Percentiles rank a stretch among this genome's conserved stretches.
Conservation (phyloP, 2,329 filamentous ascomycete genomes). For the Mycosphaerelloides madeirae region DNA sequence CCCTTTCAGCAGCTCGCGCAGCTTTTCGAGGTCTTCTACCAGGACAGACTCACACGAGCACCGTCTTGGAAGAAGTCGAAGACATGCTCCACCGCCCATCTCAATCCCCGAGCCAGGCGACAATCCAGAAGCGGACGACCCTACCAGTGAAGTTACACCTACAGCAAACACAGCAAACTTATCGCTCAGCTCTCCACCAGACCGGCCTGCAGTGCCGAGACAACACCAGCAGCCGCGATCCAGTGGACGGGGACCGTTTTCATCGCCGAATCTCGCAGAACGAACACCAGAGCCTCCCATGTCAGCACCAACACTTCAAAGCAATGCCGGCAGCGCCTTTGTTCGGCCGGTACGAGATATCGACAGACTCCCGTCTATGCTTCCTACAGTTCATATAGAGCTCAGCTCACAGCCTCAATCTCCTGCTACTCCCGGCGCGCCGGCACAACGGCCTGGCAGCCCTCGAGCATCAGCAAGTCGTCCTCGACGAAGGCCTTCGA, state of each 20-base stretch:
- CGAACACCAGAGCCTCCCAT: slow-evolving; percentile 23
- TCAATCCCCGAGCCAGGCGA: slow-evolving; percentile 60
- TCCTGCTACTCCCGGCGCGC: slow-evolving; percentile 75
- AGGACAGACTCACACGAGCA: slow-evolving; percentile 32
- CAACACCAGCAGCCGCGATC: slow-evolving; percentile 50
- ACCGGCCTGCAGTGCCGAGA: slow-evolving; percentile 61
- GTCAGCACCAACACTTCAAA: slow-evolving; percentile 28
- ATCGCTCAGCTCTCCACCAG: slow-evolving; percentile 65
- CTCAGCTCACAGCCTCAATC: slow-evolving; percentile 86
- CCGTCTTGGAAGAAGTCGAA: slow-evolving; percentile 50
- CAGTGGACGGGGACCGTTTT: slow-evolving; percentile 22
- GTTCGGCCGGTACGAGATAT: slow-evolving; percentile 75
- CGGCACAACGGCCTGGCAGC: slow-evolving; percentile 49
- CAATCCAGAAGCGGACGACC: slow-evolving; percentile 47
- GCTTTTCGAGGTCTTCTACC: slow-evolving; percentile 38
- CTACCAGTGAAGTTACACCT: slow-evolving; percentile 57
- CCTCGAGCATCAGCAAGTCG: slow-evolving; percentile 47
- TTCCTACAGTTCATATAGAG: slow-evolving; percentile 62
- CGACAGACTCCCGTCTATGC: slow-evolving; percentile 79
- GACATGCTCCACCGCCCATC: slow-evolving; percentile 80
- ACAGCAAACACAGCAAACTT: slow-evolving; percentile 50
- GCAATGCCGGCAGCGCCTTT: slow-evolving; percentile 43
- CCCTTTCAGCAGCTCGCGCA: slow-evolving; percentile 30
- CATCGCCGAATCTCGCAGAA: slow-evolving; percentile 22
- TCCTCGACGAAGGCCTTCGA: slow-evolving; percentile 70